Evolutionary conservation across 257 asterid species (phyloP).

Genomic region (Forsythia viridissima): DNA sequence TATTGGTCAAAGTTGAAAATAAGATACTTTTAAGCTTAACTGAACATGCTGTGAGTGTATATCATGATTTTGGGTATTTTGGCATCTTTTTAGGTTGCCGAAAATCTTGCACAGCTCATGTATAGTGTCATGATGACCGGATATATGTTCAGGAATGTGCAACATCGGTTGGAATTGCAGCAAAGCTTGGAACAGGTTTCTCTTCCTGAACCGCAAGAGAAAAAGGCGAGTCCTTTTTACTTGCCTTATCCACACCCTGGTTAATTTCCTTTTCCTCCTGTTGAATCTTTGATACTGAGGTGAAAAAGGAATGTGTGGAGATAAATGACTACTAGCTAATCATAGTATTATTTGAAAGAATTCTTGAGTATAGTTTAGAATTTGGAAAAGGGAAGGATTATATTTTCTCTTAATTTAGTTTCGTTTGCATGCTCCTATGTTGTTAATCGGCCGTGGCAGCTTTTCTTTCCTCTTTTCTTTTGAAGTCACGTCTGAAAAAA

Average conservation of each 20-base stretch:
- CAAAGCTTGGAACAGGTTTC: constrained; percentile 95
- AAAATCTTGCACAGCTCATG: constrained; percentile 97
- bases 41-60: not conserved
- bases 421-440: not conserved
- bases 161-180: constrained; percentile 87
- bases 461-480: not conserved
- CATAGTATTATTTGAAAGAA: constrained; percentile 7
- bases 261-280: not conserved
- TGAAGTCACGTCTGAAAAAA: not conserved
- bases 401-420: not conserved
- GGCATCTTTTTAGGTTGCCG: constrained; percentile 70
- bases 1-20: not conserved
- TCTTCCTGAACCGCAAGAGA: constrained; percentile 83
- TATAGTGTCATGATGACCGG: constrained; percentile 99
- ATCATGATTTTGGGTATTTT: constrained; percentile 22
- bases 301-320: constrained; percentile 2
- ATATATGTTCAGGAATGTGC: constrained; percentile 93
- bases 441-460: not conserved
- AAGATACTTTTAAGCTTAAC: not conserved
- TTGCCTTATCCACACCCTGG: constrained; percentile 12
- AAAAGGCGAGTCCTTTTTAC: constrained; percentile 42
- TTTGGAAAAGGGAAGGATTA: not conserved
- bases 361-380: constrained; percentile 8
- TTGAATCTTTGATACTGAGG: constrained; percentile 4
- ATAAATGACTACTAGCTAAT: not conserved